Evolutionary conservation across 768 basidiomycete species (phyloP), one percentile per base, ranked within the genome.

Genomic region (Termitomyces sp.): DNA sequence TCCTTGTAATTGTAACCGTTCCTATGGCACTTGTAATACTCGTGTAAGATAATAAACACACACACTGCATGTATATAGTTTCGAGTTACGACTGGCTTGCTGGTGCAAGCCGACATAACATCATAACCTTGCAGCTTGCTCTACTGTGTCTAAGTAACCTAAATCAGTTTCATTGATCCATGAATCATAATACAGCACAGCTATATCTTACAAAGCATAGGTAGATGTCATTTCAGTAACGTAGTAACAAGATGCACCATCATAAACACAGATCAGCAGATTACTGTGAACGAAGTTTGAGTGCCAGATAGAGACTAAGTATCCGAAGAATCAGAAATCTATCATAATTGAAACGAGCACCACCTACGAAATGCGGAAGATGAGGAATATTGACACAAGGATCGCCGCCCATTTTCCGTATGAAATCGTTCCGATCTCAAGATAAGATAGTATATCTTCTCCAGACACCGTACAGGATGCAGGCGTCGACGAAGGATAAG

Each of bases 401-500:
- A 83, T 79, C 3, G 66, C 76, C 3, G 70, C 71, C 74, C 76
- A 82, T 43, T 76, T 71, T 0, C 71, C 73, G 46, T 80, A 80
- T 10, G 67, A 71, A n/a, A 80, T 72, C 0, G 65, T 63, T 4
- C 67, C 72, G 49, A 80, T 79, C 5, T 74, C 75, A n/a, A 84
- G 74, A 55, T 78, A 73, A 36, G 71, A 51, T 18, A 83, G 67
- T 1, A 85, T 76, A 59, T 85, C 82, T 5, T 73, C 71, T 5
- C 83, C 83, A 0, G 76, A 71, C 2, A 84, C 70, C 0, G 76
- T 79, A 59, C 82, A 83, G 5, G 68, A 66, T 3, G 65, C 68
- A 0, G 75, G 71, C 12, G 75, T 72, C 2, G 79, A 77, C 13
- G 77, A 75, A 12, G 82, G 77, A 63, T 80, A 83, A 4, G 79